Evolutionary conservation across 768 basidiomycete species (phyloP), one percentile per base, ranked within the genome.

Genomic region (Boletellus emodensis): DNA sequence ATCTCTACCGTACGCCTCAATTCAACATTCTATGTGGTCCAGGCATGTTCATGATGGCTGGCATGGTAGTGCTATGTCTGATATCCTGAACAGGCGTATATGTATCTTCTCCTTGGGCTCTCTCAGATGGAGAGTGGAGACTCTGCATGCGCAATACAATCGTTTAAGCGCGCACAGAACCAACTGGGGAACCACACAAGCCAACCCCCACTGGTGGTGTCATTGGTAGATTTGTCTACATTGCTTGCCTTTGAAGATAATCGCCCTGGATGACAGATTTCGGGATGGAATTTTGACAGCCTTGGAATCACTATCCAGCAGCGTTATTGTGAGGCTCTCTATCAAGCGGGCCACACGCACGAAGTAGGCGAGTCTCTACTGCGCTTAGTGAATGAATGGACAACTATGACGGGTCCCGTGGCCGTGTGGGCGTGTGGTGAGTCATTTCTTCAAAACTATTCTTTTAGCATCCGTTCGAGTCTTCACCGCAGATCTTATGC

Each of bases 71-170:
- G 4, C 34, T 24, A 28, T 24, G 5, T 12, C 15, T 42, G 35
- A 42, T 7, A 13, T 36, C 24, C 20, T 2, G 5, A 42, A 1
- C 4, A 56, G 56, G 54, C 55, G 17, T 35, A 43, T 22, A 56
- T 56, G 55, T 13, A 49, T 14, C 36, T 55, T 37, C 40, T 51
- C 1, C 35, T 54, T 24, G 56, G 53, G 9, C 35, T 39, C 12
- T 41, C 17, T 4, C 4, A 1, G 0, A 14, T 51, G 44, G 30
- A 55, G 8, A 13, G 14, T 12, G 35, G 39, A 4, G 32, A 48
- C 13, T 47, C 43, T 6, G 30, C 33, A 6, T 3, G 6, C 13
- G 51, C 51, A 1, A 30, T 53, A 28, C 13, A 30, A 5, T 22
- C 35, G 3, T 45, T 49, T 11, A 32, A 48, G 33, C 39, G 8